Conservation (phyloP, 768 basidiomycete species). For the Nidularia sp. region DNA sequence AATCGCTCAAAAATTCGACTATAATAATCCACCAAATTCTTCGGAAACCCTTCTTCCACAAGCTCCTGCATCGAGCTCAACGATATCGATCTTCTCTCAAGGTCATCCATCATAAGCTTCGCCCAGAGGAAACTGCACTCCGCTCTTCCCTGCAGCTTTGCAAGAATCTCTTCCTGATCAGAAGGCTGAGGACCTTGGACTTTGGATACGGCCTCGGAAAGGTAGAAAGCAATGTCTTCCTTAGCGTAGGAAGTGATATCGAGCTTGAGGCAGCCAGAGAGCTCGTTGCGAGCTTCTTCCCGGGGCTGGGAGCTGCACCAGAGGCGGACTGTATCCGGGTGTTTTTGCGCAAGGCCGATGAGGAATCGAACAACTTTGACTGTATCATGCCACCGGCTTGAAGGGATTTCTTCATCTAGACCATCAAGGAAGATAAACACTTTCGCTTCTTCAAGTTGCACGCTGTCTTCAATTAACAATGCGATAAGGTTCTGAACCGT, state of each 20-base stretch:
- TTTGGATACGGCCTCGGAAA: not conserved
- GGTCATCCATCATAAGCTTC: constrained; percentile 13
- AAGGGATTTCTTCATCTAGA: not conserved
- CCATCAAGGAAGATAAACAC: not conserved
- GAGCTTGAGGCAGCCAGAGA: constrained; percentile 4
- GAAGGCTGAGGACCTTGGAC: not conserved
- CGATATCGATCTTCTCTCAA: constrained; percentile 9
- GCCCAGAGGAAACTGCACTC: constrained; percentile 25
- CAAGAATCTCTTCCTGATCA: constrained; percentile 3
- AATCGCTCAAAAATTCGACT: constrained; percentile 10
- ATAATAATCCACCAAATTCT: constrained; percentile 11
- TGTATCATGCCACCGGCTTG: constrained; percentile 10
- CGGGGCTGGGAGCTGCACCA: constrained; percentile 18
- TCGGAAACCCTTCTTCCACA: constrained; percentile 8
- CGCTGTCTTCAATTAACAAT: not conserved
- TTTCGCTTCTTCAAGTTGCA: not conserved
- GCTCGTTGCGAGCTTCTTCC: constrained; percentile 6
- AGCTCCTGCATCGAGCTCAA: constrained; percentile 12
- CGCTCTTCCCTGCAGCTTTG: constrained; percentile 9
- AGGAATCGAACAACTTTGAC: constrained; percentile 9
- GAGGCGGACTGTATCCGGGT: constrained; percentile 11
- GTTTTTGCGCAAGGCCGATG: constrained; percentile 5
- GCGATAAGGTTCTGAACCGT: not conserved
- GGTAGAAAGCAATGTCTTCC: not conserved
- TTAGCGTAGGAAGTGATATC: constrained; percentile 6